A percentile compares a stretch with the other conserved stretches of the same genome.
Conservation (phyloP, 192 early-diverging fungal species). For the Neocallimastix lanati region DNA sequence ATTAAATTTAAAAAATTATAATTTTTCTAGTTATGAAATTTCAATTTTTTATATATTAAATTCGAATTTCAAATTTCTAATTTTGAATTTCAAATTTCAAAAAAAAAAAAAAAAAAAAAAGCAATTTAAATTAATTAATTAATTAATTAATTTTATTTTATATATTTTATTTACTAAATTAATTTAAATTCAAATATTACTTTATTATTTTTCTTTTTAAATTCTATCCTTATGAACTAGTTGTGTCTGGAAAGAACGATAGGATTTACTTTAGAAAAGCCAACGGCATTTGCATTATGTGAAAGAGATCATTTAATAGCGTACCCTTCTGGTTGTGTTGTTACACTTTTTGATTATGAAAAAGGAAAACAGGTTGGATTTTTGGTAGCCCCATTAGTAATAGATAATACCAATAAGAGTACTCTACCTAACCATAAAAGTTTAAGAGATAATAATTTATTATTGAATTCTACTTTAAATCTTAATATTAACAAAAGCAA, state of each 20-base stretch:
- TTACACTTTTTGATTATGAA: conserved; percentile 57
- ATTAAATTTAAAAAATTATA: too few species aligned
- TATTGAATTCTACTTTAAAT: conserved; percentile 4
- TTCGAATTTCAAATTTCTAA: too few species aligned
- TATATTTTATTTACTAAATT: too few species aligned
- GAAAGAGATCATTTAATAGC: conserved; percentile 23
- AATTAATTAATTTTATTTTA: too few species aligned
- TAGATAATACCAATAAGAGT: conserved; percentile 1
- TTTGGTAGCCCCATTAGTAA: conserved; percentile 14
- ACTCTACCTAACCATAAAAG: background rate
- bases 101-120: too few species aligned
- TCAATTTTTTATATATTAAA: too few species aligned
- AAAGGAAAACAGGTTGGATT: conserved; percentile 44
- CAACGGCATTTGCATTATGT: conserved; percentile 8
- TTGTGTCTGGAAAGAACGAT: background rate
- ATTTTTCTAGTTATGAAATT: too few species aligned
- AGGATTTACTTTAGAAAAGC: background rate
- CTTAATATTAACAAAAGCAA: background rate
- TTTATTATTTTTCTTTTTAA: too few species aligned
- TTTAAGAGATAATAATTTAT: background rate
- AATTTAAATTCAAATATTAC: too few species aligned
- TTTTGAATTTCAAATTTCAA: too few species aligned
- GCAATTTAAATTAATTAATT: too few species aligned
- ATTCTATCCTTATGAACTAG: background rate
- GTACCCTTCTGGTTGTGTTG: conserved; percentile 53